phyloP scores from a whole-genome alignment of 2,329 filamentous ascomycete genomes.

The Pyricularia pennisetigena region DNA sequence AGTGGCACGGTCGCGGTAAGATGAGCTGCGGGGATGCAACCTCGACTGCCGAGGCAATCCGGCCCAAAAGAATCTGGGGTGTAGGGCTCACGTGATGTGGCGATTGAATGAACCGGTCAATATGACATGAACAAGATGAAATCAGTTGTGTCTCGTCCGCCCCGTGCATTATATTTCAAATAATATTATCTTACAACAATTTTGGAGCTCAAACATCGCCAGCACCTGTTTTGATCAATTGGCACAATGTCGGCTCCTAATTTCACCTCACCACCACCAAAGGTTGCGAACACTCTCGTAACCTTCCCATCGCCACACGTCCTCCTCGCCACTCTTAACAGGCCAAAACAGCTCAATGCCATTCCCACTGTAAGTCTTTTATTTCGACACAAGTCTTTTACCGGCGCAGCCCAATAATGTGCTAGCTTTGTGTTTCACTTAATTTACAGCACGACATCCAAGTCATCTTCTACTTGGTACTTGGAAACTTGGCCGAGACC shows the following conservation, averaged over 20 bases:
- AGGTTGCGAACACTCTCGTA: conserved; percentile 29
- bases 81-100: background rate
- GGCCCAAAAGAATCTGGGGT: background rate
- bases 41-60: background rate
- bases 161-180: background rate
- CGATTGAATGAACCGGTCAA: background rate
- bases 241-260: background rate
- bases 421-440: no score
- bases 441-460: no score
- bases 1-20: background rate
- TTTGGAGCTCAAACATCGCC: background rate
- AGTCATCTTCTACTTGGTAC: no score
- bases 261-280: conserved; percentile 26
- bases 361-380: conserved; percentile 25
- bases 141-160: background rate
- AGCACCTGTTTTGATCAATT: background rate
- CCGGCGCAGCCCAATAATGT: no score
- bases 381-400: no score
- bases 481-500: background rate
- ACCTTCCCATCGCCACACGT: conserved; percentile 43
- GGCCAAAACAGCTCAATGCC: conserved; percentile 47
- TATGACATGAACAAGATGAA: background rate
- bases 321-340: conserved; percentile 50
- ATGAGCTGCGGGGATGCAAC: background rate
- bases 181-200: no score